Conservation (phyloP, 345 rosid species). For the Arabis alpina region DNA sequence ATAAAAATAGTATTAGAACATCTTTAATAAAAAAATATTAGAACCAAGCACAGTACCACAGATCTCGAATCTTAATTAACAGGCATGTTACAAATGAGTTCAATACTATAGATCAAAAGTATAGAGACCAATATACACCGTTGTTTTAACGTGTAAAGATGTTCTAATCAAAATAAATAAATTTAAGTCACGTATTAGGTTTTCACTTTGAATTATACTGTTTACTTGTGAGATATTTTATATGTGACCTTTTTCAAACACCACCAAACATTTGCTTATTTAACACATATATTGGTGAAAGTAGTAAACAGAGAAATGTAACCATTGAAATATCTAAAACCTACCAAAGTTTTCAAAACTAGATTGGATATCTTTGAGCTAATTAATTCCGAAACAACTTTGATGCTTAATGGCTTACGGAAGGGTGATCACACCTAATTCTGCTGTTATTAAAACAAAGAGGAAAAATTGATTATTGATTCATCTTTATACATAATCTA, state of each 20-base stretch:
- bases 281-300: slow-evolving; percentile 8
- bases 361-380: slow-evolving; percentile 11
- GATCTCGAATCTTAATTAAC: not conserved
- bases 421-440: not conserved
- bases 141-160: slow-evolving; percentile 4
- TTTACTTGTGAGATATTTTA: not conserved
- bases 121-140: not conserved
- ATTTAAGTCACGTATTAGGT: slow-evolving; percentile 23
- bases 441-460: not conserved
- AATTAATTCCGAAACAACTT: not conserved
- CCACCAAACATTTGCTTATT: slow-evolving; percentile 11
- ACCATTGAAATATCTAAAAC: slow-evolving; percentile 22
- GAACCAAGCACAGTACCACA: not conserved
- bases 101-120: no score
- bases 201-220: slow-evolving; percentile 1
- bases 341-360: slow-evolving; percentile 5
- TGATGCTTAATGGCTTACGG: slow-evolving; percentile 1
- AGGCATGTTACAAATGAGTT: not conserved
- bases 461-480: not conserved
- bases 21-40: not conserved
- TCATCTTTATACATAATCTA: not conserved
- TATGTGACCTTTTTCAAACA: slow-evolving; percentile 14
- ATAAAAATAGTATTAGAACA: not conserved
- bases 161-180: not conserved
- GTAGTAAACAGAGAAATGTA: not conserved